phyloP scores from a whole-genome alignment of 176 grass and related monocot species.

The Aegilops longissima region DNA sequence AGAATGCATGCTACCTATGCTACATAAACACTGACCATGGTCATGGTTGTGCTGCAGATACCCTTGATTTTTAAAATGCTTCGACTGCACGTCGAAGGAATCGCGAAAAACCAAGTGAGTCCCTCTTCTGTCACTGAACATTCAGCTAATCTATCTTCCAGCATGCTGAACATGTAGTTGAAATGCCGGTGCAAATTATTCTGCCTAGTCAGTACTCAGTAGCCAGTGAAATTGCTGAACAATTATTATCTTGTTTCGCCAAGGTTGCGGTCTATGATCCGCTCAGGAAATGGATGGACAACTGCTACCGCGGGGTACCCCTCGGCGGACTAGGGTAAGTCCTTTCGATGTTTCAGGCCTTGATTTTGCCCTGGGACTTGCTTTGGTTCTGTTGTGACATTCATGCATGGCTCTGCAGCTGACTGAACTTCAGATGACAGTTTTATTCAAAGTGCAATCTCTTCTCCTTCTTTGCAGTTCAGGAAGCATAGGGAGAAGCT shows the following conservation, averaged over 20 bases:
- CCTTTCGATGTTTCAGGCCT: not conserved
- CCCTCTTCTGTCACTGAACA: not conserved
- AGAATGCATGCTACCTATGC: not conserved
- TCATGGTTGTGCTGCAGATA: constrained; percentile 15
- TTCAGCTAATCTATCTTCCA: not conserved
- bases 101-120: constrained; percentile 25
- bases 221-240: not conserved
- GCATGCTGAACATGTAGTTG: not conserved
- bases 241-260: not conserved
- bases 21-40: not conserved
- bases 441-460: not conserved
- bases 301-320: constrained; percentile 47
- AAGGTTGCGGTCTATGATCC: constrained; percentile 36
- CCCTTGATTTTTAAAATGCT: constrained; percentile 35
- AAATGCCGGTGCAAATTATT: constrained; percentile 1
- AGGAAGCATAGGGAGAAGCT: constrained; percentile 79
- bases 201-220: not conserved
- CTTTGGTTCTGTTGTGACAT: not conserved
- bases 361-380: not conserved
- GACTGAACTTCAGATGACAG: not conserved
- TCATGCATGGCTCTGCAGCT: not conserved
- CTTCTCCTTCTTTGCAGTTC: constrained; percentile 9
- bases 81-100: constrained; percentile 30
- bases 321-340: constrained; percentile 61
- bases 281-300: constrained; percentile 38